Conservation (phyloP, 140 eudicot species). For the Oenanthe javanica region DNA sequence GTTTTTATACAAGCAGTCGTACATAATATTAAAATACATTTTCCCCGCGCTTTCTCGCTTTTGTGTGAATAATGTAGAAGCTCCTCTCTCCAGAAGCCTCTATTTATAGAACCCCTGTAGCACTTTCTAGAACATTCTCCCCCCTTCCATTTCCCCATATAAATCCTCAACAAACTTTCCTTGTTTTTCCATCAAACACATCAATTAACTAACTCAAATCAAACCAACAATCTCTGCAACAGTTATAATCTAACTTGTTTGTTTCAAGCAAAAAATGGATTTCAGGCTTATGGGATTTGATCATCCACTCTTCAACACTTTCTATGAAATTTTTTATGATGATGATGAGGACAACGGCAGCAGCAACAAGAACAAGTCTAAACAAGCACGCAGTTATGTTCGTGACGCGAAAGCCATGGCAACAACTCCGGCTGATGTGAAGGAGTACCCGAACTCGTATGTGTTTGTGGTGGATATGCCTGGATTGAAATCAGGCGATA, state of each 20-base stretch:
- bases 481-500: slow-evolving; percentile 1
- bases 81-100: too few species aligned
- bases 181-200: too few species aligned
- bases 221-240: not conserved
- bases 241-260: too few species aligned
- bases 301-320: not conserved
- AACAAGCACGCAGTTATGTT: not conserved
- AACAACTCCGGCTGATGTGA: not conserved
- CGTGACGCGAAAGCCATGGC: slow-evolving; percentile 3
- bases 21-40: too few species aligned
- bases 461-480: slow-evolving; percentile 1
- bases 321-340: not conserved
- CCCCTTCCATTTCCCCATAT: too few species aligned
- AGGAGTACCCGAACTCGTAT: not conserved
- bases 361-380: not conserved
- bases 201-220: too few species aligned
- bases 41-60: too few species aligned
- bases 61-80: too few species aligned
- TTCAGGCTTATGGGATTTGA: not conserved
- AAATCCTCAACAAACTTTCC: too few species aligned
- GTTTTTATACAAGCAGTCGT: too few species aligned
- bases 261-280: not conserved
- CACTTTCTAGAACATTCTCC: too few species aligned
- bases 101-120: too few species aligned
- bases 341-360: not conserved